A percentile compares a stretch with the other conserved stretches of the same genome.
phyloP scores from a whole-genome alignment of 2,329 filamentous ascomycete genomes.

The Pseudogymnoascus sp. region DNA sequence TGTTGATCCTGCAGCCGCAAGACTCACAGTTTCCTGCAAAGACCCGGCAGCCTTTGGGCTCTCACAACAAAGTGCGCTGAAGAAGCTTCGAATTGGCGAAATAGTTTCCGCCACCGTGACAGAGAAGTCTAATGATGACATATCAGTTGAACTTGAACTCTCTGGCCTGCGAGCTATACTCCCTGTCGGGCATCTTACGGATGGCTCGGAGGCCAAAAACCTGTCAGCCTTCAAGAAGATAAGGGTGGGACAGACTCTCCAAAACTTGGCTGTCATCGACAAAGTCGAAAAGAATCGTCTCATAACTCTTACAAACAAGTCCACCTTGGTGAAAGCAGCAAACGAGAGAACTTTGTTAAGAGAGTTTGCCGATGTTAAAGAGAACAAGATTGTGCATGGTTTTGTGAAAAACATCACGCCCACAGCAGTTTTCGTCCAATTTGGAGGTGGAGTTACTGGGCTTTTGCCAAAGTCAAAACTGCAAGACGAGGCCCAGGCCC shows the following conservation, averaged over 20 bases:
- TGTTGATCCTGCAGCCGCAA: conserved; percentile 60
- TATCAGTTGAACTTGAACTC: conserved; percentile 67
- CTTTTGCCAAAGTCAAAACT: conserved; percentile 74
- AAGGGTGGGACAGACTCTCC: conserved; percentile 71
- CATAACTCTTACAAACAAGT: conserved; percentile 73
- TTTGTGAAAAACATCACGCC: conserved; percentile 79
- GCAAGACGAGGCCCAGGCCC: conserved; percentile 55
- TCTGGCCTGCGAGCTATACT: conserved; percentile 70
- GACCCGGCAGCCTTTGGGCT: conserved; percentile 69
- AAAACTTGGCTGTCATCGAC: conserved; percentile 76
- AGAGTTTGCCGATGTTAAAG: conserved; percentile 60
- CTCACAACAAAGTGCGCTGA: conserved; percentile 68
- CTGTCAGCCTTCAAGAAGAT: conserved; percentile 70
- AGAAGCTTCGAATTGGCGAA: conserved; percentile 62
- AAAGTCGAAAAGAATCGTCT: conserved; percentile 71
- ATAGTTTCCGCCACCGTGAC: conserved; percentile 70
- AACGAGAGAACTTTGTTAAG: conserved; percentile 64
- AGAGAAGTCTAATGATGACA: conserved; percentile 70
- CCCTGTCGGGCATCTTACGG: conserved; percentile 69
- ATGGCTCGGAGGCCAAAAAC: conserved; percentile 74
- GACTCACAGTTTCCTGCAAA: conserved; percentile 86
- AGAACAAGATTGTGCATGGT: conserved; percentile 61
- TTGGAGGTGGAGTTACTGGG: conserved; percentile 67
- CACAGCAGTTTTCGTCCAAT: conserved; percentile 81
- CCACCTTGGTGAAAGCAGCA: conserved; percentile 67